Base-by-base conservation (phyloP, 805 yeast genomes). In the Hyphopichia homilentoma region DNA sequence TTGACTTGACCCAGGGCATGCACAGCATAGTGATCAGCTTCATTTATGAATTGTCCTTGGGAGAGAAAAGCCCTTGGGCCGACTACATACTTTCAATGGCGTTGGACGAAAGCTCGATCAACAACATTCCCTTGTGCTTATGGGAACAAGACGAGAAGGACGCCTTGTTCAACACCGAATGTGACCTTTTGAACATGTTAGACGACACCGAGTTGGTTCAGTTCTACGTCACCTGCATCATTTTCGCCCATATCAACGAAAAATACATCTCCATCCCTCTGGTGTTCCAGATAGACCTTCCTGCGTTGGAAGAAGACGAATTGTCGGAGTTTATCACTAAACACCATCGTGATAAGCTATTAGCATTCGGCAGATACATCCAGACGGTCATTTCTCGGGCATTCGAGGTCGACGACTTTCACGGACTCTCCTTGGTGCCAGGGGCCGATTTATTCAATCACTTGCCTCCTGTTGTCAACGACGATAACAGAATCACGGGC, bases 401-500 rank as follows among this genome's bases (percentile, higher is more conserved):
- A 1, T 89, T 90, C 53, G 79, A 78, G 25, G 75, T 89, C 18
- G 97, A 90, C 54, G 68, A 68, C 30, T 88, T 57, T 50, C 86
- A 82, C 45, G 84, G 79, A 20, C 66, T 81, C 19, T 86, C 84
- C 0, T 61, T 90, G 30, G 95, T 89, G 16, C 96, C 97, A 0
- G 85, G 88, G 11, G 97, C 96, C 0, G 96, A 89, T 57, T 61
- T 90, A 21, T 86, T 88, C 59, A 89, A 89, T 44, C 96, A 88
- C 50, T 52, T 61, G 25, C 54, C 68, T 5, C 69, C 77, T 56
- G 21, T 33, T 5, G 15, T 43, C 5, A 32, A 29, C 3, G 35
- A 36, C 8, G 48, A 35, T 12, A 35, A 36, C 5, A 39, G 34
- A 4, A 38, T 30, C 1, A 41, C 41, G 15, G 46, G 38, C 2